Percentiles rank a stretch among this genome's conserved stretches.
Conservation (phyloP, 23 red algal genomes). For the Gracilaria domingensis region DNA sequence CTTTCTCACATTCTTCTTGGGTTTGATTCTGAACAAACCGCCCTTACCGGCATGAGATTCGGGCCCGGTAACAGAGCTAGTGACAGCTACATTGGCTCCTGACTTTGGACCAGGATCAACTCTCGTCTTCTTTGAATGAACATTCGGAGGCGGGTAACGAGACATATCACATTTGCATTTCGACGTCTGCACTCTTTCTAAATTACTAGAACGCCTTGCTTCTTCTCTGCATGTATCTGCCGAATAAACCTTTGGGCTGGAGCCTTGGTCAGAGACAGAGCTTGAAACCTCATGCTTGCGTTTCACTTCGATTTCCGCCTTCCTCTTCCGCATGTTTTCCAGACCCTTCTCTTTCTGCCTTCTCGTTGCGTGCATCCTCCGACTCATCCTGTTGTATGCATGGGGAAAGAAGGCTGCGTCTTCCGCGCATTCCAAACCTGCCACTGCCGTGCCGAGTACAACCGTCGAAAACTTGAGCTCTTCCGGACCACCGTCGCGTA, state of each 20-base stretch:
- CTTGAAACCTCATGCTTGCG: not conserved
- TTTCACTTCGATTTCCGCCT: slow-evolving; percentile 30
- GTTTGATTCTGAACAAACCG: slow-evolving; percentile 23
- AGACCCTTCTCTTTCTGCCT: slow-evolving; percentile 75
- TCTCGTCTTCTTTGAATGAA: slow-evolving; percentile 9
- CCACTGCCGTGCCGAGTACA: slow-evolving; percentile 83
- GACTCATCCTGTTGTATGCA: slow-evolving; percentile 85
- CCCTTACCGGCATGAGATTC: slow-evolving; percentile 4
- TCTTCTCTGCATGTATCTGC: not conserved
- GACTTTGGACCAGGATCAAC: not conserved
- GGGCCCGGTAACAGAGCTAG: not conserved
- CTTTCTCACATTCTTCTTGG: slow-evolving; percentile 37
- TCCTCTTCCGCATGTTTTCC: slow-evolving; percentile 39
- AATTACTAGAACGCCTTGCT: not conserved
- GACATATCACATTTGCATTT: slow-evolving; percentile 1
- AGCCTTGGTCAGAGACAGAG: not conserved
- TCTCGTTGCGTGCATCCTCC: slow-evolving; percentile 63
- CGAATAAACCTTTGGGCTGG: not conserved
- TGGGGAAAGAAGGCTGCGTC: slow-evolving; percentile 95
- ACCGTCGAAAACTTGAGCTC: slow-evolving; percentile 84
- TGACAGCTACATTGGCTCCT: not conserved
- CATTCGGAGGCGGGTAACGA: not conserved
- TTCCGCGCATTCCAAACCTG: slow-evolving; percentile 90
- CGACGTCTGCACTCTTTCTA: not conserved
- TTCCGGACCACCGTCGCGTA: slow-evolving; percentile 85